Base-by-base conservation (phyloP, 352 stramenopile genomes). In the Pythium guiyangense region DNA sequence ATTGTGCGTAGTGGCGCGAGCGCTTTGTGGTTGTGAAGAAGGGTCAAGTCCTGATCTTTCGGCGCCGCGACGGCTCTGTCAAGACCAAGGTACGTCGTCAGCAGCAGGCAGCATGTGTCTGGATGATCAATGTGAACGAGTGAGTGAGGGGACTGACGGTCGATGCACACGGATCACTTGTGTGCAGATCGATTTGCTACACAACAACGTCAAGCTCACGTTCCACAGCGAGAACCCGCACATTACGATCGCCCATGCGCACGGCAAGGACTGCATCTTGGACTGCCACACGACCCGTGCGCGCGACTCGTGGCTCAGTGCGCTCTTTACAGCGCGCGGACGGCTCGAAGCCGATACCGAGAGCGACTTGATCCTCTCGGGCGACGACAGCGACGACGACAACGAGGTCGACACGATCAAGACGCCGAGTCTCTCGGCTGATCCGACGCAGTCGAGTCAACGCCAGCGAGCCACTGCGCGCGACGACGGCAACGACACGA, bases 221-320 rank as follows among this genome's bases (percentile, higher is more conserved):
- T 92, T 92, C 64, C 73, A 79, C 35, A 74, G 76, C 17, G 69
- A 85, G 6, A 68, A 88, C 35, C 72, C 79, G 17, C 59, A 86
- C 53, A 59, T 92, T 20, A 77, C 67, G 6, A 77, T 92, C 62
- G 61, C 65, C 0, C 67, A 70, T 31, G 58, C 80, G 29, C 43
- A 35, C 11, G 31, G 73, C 17, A 66, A 67, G 9, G 68, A 82
- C 54, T 74, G 57, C 1, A 55, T 85, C 10, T 66, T 90, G 14
- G 67, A 88, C 31, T 90, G 83, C 53, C 63, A 65, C 5, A 80
- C 75, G 12, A 69, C 71, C 0, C 17, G 51, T 9, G 69, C 73
- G 9, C 75, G 82, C 4, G 71, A 90, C 54, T 66, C 71, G 25
- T 92, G 82, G 82, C 78, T 92, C 35, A 70, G 61, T 29, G 73